Evolutionary conservation across 805 yeast species (phyloP).

Genomic region (Pichia occidentalis): DNA sequence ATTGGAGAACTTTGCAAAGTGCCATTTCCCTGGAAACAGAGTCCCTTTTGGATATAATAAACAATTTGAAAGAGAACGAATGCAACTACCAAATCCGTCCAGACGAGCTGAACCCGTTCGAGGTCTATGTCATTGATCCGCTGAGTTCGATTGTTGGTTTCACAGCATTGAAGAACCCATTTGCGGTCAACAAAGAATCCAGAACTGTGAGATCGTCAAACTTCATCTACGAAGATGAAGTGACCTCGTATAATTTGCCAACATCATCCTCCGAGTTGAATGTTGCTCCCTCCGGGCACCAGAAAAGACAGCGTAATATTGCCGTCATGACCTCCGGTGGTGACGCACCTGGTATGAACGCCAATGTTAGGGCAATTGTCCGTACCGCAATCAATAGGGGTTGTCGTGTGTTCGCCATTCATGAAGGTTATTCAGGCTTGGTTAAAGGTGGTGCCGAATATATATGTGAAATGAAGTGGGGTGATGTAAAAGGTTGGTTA

Average conservation of each 20-base stretch:
- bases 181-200: slow-evolving; percentile 27
- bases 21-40: slow-evolving; percentile 41
- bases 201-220: slow-evolving; percentile 12
- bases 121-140: slow-evolving; percentile 75
- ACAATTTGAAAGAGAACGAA: slow-evolving; percentile 27
- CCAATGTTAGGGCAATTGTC: slow-evolving; percentile 67
- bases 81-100: slow-evolving; percentile 56
- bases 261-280: background rate
- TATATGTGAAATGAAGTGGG: slow-evolving; percentile 63
- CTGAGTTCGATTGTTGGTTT: slow-evolving; percentile 79
- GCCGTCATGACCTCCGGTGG: slow-evolving; percentile 82
- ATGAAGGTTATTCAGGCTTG: slow-evolving; percentile 71
- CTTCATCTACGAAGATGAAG: slow-evolving; percentile 3
- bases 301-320: slow-evolving; percentile 36
- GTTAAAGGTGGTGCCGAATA: slow-evolving; percentile 54
- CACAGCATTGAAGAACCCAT: slow-evolving; percentile 53
- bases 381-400: slow-evolving; percentile 59
- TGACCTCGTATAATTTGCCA: background rate
- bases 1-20: slow-evolving; percentile 46
- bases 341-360: slow-evolving; percentile 78
- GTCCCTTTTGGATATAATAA: slow-evolving; percentile 34
- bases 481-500: slow-evolving; percentile 65
- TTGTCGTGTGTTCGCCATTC: slow-evolving; percentile 60
- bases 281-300: too few relatives aligned
- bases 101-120: slow-evolving; percentile 65